phyloP scores from a whole-genome alignment of 2,329 filamentous ascomycete species.

The Juglanconis juglandina region DNA sequence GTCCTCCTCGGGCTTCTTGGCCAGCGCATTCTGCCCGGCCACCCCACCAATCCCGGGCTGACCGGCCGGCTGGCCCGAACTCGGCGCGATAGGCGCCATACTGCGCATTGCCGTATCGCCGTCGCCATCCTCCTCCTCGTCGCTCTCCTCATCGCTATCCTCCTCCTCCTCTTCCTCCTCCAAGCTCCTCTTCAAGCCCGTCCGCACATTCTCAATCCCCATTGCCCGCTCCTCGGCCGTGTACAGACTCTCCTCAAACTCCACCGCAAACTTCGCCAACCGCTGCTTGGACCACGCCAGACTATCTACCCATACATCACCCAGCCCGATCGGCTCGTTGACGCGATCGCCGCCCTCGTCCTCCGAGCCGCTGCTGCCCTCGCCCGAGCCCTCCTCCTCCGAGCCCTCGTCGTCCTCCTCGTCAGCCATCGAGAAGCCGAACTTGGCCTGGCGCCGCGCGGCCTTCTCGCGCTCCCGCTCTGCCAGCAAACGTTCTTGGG shows the following conservation, averaged over 20 bases:
- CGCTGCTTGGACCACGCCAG: slow-evolving; percentile 29
- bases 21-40: not conserved
- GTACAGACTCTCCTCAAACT: slow-evolving; percentile 61
- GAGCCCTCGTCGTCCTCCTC: slow-evolving; percentile 27
- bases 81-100: slow-evolving; percentile 6
- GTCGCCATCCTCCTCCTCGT: slow-evolving; percentile 48
- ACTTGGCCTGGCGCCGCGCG: slow-evolving; percentile 27
- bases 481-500: slow-evolving; percentile 53
- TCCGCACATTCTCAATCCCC: slow-evolving; percentile 68
- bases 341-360: slow-evolving; percentile 38
- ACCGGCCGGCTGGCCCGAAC: not conserved
- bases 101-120: slow-evolving; percentile 34
- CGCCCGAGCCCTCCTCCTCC: slow-evolving; percentile 36
- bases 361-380: slow-evolving; percentile 24
- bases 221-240: slow-evolving; percentile 66
- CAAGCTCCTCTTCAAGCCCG: slow-evolving; percentile 59
- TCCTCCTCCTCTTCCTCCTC: slow-evolving; percentile 53
- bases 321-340: slow-evolving; percentile 32
- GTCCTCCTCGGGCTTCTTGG: not conserved
- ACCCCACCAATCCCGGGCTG: slow-evolving; percentile 3
- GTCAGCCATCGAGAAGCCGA: slow-evolving; percentile 29
- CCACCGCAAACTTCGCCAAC: slow-evolving; percentile 34
- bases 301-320: slow-evolving; percentile 36
- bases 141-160: slow-evolving; percentile 56
- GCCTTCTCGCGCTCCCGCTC: slow-evolving; percentile 28